Evolutionary conservation across 805 yeast species (phyloP).

Genomic region (Suhomyces prunicola): DNA sequence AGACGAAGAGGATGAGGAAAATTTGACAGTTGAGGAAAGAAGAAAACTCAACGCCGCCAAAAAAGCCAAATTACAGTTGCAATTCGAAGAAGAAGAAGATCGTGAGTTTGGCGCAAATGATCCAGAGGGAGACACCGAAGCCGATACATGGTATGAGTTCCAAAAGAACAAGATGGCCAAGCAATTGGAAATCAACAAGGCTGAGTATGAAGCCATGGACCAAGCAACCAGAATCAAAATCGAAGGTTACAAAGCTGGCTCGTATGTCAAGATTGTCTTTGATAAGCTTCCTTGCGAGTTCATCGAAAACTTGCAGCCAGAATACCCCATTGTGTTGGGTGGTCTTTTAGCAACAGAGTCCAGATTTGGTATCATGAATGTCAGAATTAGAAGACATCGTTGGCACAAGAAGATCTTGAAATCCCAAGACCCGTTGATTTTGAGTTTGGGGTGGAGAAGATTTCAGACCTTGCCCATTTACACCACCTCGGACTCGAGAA

Average conservation of each 20-base stretch:
- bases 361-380: constrained; percentile 88
- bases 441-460: constrained; percentile 97
- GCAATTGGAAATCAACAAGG: constrained; percentile 89
- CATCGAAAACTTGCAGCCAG: constrained; percentile 80
- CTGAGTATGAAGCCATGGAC: constrained; percentile 72
- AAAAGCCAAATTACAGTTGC: constrained; percentile 83
- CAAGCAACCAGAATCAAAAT: constrained; percentile 70
- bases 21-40: constrained; percentile 63
- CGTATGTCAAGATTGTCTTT: constrained; percentile 87
- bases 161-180: constrained; percentile 97
- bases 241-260: constrained; percentile 92
- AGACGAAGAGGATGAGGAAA: constrained; percentile 38
- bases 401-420: constrained; percentile 97
- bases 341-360: constrained; percentile 89
- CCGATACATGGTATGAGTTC: constrained; percentile 96
- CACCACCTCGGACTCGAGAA: constrained; percentile 95
- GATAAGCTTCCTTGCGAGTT: constrained; percentile 86
- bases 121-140: constrained; percentile 66
- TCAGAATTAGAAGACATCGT: constrained; percentile 93
- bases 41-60: constrained; percentile 81
- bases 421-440: constrained; percentile 90
- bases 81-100: constrained; percentile 80
- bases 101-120: constrained; percentile 70
- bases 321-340: constrained; percentile 83
- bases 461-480: constrained; percentile 95